These are phyloP conservation scores for Scopulariopsis brevicaulis DNA, from an alignment of 2,329 filamentous ascomycete species.

Conservation along the genomic window DNA sequence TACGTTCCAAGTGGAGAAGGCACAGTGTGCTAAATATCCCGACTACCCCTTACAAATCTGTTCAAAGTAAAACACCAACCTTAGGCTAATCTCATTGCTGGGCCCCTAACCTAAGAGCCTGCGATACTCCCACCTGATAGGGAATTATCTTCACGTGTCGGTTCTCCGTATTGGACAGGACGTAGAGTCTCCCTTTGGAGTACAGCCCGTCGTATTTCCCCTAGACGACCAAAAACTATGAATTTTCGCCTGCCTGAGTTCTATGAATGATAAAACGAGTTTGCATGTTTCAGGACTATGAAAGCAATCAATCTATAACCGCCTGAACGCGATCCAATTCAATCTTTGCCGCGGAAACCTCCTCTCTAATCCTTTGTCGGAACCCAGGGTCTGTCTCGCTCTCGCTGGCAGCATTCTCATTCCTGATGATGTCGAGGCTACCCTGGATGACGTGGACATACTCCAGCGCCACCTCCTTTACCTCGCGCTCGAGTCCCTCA, in stretches of 20 bases:
- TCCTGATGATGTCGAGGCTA: conserved; percentile 22
- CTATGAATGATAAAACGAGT: not conserved
- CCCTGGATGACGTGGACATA: conserved; percentile 15
- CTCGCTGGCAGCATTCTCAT: conserved; percentile 23
- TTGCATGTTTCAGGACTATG: not conserved
- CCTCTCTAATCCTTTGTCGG: conserved; percentile 16
- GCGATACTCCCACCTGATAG: not conserved
- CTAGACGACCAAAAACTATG: not conserved
- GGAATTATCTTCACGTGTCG: not conserved
- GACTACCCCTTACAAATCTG: too few relatives aligned
- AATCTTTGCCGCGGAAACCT: not conserved
- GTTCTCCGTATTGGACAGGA: not conserved
- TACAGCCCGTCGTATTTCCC: not conserved
- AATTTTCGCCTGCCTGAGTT: not conserved
- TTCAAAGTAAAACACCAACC: too few relatives aligned
- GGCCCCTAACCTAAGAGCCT: not conserved
- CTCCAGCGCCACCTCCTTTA: conserved; percentile 7
- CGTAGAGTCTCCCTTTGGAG: not conserved
- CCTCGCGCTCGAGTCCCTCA: conserved; percentile 11
- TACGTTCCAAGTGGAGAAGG: too few relatives aligned
- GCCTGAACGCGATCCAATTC: not conserved
- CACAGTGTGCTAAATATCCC: too few relatives aligned
- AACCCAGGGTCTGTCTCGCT: conserved; percentile 23
- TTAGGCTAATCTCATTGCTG: too few relatives aligned
- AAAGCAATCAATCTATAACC: not conserved